Conservation (phyloP, 2,329 filamentous ascomycete species). For the Xylariaceae sp. region DNA sequence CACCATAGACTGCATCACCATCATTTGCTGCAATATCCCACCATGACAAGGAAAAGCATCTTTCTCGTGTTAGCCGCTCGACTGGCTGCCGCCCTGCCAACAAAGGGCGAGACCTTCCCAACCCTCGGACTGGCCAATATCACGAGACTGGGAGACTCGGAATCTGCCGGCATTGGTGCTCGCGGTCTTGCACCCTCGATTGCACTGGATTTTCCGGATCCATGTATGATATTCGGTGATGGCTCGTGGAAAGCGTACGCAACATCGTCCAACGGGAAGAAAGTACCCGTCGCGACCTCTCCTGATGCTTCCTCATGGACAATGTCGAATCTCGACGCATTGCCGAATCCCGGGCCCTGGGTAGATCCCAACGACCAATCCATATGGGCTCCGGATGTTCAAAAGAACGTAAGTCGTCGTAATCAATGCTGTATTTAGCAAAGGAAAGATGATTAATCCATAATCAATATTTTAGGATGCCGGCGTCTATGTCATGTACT, state of each 20-base stretch:
- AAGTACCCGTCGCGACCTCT: constrained; percentile 28
- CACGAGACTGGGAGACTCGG: constrained; percentile 20
- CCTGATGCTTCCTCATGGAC: constrained; percentile 26
- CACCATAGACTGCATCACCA: neutral
- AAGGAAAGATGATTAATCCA: neutral
- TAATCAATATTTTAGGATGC: constrained; percentile 22
- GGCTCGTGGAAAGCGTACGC: constrained; percentile 31
- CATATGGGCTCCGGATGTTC: constrained; percentile 32
- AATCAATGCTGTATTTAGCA: neutral
- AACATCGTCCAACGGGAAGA: constrained; percentile 29
- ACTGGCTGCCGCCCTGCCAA: constrained; percentile 24
- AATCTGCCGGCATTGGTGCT: constrained; percentile 18
- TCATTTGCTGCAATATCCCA: neutral
- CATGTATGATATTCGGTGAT: constrained; percentile 27
- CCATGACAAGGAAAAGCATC: constrained; percentile 25
- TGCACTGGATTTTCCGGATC: constrained; percentile 29
- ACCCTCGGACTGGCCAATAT: constrained; percentile 26
- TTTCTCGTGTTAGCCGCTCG: constrained; percentile 21
- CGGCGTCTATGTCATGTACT: constrained; percentile 32
- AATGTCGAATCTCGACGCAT: constrained; percentile 26
- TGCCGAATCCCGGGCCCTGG: constrained; percentile 29
- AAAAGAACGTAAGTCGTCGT: constrained; percentile 27
- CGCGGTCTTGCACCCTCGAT: constrained; percentile 24
- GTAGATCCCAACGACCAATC: constrained; percentile 23
- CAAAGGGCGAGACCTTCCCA: constrained; percentile 17